Evolutionary conservation across 805 yeast genomes (phyloP).

Genomic region (Saccharomyces mikatae): DNA sequence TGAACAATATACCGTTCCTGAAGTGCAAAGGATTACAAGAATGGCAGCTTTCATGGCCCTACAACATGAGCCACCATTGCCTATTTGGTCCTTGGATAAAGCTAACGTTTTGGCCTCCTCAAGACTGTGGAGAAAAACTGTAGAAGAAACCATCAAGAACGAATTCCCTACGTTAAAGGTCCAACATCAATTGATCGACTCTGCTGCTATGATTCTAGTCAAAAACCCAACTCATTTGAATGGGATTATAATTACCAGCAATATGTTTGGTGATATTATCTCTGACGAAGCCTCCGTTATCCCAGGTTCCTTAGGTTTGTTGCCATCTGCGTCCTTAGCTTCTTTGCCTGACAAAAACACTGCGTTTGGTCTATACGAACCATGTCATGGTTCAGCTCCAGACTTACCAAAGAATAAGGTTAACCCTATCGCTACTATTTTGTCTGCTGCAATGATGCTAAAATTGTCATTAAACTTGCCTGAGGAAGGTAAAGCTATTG

Average conservation of each 20-base stretch:
- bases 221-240: slow-evolving; percentile 86
- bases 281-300: slow-evolving; percentile 97
- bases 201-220: slow-evolving; percentile 96
- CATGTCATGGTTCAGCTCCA: slow-evolving; percentile 98
- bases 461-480: slow-evolving; percentile 76
- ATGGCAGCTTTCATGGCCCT: slow-evolving; percentile 97
- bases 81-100: slow-evolving; percentile 93
- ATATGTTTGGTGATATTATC: slow-evolving; percentile 97
- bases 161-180: slow-evolving; percentile 86
- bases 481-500: slow-evolving; percentile 82
- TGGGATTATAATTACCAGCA: slow-evolving; percentile 86
- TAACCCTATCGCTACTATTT: slow-evolving; percentile 90
- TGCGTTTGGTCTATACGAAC: slow-evolving; percentile 95
- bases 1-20: slow-evolving; percentile 83
- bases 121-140: slow-evolving; percentile 92
- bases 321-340: slow-evolving; percentile 91
- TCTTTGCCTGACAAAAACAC: slow-evolving; percentile 92
- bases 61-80: slow-evolving; percentile 88
- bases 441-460: slow-evolving; percentile 97
- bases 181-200: slow-evolving; percentile 93
- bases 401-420: slow-evolving; percentile 82
- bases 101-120: slow-evolving; percentile 96
- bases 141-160: slow-evolving; percentile 68
- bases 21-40: slow-evolving; percentile 90
- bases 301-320: slow-evolving; percentile 92